Percentiles rank a stretch among this genome's conserved stretches.
Conservation (phyloP, 768 basidiomycete genomes). For the Phylloporus sp. region DNA sequence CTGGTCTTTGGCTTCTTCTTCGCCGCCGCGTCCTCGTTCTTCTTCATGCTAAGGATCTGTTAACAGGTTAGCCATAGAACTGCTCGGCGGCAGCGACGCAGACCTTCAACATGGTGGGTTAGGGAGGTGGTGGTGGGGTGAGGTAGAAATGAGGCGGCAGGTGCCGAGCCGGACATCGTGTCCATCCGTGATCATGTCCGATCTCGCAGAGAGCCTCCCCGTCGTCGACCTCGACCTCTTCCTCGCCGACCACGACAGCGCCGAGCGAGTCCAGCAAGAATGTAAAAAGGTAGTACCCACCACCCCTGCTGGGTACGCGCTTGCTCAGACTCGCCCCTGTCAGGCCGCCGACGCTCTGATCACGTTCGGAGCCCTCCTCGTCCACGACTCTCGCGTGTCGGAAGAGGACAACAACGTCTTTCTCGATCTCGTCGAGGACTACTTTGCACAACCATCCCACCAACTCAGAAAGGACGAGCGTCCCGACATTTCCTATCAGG, state of each 20-base stretch:
- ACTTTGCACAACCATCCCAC: constrained; percentile 70
- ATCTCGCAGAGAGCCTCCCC: constrained; percentile 53
- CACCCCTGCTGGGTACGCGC: not conserved
- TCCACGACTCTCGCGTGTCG: constrained; percentile 80
- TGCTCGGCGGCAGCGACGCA: not conserved
- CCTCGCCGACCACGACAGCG: constrained; percentile 39
- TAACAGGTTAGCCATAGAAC: constrained; percentile 5
- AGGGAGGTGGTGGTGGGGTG: constrained; percentile 15
- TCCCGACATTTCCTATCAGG: constrained; percentile 85
- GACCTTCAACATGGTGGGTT: constrained; percentile 42
- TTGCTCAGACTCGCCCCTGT: not conserved
- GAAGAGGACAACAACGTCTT: constrained; percentile 79
- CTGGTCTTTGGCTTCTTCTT: constrained; percentile 99
- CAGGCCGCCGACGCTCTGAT: constrained; percentile 82
- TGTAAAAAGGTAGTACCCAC: constrained; percentile 52
- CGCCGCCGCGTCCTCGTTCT: constrained; percentile 94
- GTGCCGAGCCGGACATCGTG: constrained; percentile 20
- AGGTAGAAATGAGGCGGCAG: constrained; percentile 26
- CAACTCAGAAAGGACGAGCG: constrained; percentile 71
- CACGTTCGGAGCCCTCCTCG: constrained; percentile 77
- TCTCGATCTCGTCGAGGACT: constrained; percentile 89
- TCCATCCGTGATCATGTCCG: constrained; percentile 30
- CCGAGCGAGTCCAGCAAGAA: constrained; percentile 50
- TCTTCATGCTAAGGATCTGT: constrained; percentile 99
- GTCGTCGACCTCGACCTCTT: constrained; percentile 77